Conservation (phyloP, 1,284 basidiomycete genomes). For the Cryptococcus deneoformans region DNA sequence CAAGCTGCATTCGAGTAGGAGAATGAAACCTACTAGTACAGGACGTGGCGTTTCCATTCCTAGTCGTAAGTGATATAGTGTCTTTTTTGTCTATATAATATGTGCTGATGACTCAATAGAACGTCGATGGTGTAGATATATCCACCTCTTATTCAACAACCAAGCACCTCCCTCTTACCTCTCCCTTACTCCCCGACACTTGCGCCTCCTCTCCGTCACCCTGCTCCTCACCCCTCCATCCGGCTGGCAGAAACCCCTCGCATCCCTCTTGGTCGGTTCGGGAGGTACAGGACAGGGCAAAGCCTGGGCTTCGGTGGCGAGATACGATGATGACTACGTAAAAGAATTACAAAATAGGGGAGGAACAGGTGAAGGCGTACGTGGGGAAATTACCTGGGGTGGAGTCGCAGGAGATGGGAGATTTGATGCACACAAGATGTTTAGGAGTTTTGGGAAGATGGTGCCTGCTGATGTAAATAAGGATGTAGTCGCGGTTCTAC, state of each 20-base stretch:
- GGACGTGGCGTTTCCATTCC: conserved; percentile 43
- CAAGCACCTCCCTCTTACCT: conserved; percentile 28
- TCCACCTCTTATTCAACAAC: conserved; percentile 34
- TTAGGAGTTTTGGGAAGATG: conserved; percentile 66
- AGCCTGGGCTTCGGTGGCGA: conserved; percentile 71
- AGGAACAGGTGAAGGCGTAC: conserved; percentile 43
- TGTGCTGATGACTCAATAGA: conserved; percentile 15
- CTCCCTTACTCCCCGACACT: conserved; percentile 9
- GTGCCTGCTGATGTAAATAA: conserved; percentile 48
- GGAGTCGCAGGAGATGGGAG: conserved; percentile 55
- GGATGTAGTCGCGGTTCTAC: conserved; percentile 34
- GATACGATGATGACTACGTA: conserved; percentile 69
- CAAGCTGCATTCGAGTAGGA: conserved; percentile 36
- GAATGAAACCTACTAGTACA: conserved; percentile 41
- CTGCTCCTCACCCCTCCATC: conserved; percentile 27
- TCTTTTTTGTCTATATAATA: background rate
- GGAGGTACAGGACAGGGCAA: conserved; percentile 44
- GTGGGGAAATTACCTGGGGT: conserved; percentile 40
- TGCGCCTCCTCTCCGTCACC: conserved; percentile 34
- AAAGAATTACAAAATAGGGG: conserved; percentile 61
- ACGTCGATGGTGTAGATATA: conserved; percentile 39
- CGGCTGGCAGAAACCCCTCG: conserved; percentile 37
- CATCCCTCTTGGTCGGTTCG: conserved; percentile 26
- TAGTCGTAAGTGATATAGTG: conserved; percentile 22
- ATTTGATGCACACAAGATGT: conserved; percentile 75